phyloP scores from a whole-genome alignment of 768 basidiomycete species.

The Pulveroboletus sp. region DNA sequence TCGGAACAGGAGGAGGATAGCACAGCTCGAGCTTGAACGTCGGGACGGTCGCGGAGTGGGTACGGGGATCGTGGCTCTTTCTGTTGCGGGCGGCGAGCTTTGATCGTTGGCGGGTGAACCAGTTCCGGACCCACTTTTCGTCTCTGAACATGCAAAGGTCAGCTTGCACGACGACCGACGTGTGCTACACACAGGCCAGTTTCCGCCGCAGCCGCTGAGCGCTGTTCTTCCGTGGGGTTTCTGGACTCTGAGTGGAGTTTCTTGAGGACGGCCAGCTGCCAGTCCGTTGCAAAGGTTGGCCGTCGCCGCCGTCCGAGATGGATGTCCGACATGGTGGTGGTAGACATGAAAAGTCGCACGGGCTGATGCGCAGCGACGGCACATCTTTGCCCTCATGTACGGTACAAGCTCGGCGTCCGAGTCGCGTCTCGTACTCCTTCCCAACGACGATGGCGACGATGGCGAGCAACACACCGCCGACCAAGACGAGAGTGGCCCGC shows the following conservation, averaged over 20 bases:
- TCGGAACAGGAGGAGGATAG: neutral
- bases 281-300: conserved; percentile 21
- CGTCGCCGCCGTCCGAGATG: conserved; percentile 5
- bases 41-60: neutral
- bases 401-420: conserved; percentile 39
- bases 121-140: conserved; percentile 28
- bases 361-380: neutral
- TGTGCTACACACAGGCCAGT: conserved; percentile 30
- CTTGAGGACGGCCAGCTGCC: conserved; percentile 30
- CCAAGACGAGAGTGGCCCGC: conserved; percentile 17
- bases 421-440: conserved; percentile 65
- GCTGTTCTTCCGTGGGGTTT: conserved; percentile 24
- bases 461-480: conserved; percentile 37
- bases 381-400: conserved; percentile 14
- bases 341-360: conserved; percentile 18
- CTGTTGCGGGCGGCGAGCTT: conserved; percentile 13
- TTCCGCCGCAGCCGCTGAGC: conserved; percentile 18
- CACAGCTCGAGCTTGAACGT: conserved; percentile 15
- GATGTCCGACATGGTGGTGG: conserved; percentile 4
- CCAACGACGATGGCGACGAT: conserved; percentile 46
- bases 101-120: conserved; percentile 30
- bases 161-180: conserved; percentile 8
- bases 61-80: neutral
- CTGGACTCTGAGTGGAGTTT: conserved; percentile 19
- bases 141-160: conserved; percentile 15